Conservation (phyloP, 805 yeast species). For the Danielozyma ontarioensis region DNA sequence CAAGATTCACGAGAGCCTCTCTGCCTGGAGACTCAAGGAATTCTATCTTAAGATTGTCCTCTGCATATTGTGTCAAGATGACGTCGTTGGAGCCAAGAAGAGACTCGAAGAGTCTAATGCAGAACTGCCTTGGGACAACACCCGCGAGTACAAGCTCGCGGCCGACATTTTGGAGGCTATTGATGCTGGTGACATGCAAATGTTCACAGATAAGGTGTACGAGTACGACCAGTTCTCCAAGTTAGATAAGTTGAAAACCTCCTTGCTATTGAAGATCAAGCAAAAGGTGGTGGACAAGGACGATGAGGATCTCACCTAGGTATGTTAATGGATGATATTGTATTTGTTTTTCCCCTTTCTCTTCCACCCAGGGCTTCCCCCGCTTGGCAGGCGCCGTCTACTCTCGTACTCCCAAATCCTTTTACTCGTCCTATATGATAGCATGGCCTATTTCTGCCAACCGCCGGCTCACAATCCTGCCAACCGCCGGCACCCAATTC, state of each 20-base stretch:
- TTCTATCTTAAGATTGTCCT: constrained; percentile 80
- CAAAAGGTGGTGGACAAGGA: constrained; percentile 65
- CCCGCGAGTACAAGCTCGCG: constrained; percentile 71
- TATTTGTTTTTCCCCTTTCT: too few relatives aligned
- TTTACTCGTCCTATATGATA: too few relatives aligned
- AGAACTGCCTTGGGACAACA: constrained; percentile 74
- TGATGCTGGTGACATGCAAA: constrained; percentile 73
- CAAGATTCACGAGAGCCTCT: constrained; percentile 65
- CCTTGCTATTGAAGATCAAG: constrained; percentile 77
- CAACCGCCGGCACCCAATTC: too few relatives aligned
- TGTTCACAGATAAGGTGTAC: constrained; percentile 65
- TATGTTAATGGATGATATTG: too few relatives aligned
- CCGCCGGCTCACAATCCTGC: too few relatives aligned
- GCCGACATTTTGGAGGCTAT: constrained; percentile 68
- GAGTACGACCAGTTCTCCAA: constrained; percentile 85
- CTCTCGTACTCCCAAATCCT: too few relatives aligned
- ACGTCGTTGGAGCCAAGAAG: constrained; percentile 79
- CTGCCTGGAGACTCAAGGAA: constrained; percentile 91
- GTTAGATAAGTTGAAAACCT: constrained; percentile 88
- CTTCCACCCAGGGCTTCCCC: too few relatives aligned
- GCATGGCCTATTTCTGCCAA: too few relatives aligned
- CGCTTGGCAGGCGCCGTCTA: too few relatives aligned
- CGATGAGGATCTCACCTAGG: constrained; percentile 49
- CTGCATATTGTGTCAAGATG: constrained; percentile 80
- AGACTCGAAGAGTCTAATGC: constrained; percentile 56